Conservation (phyloP, 148 eudicot genomes). For the Cornus controversa region DNA sequence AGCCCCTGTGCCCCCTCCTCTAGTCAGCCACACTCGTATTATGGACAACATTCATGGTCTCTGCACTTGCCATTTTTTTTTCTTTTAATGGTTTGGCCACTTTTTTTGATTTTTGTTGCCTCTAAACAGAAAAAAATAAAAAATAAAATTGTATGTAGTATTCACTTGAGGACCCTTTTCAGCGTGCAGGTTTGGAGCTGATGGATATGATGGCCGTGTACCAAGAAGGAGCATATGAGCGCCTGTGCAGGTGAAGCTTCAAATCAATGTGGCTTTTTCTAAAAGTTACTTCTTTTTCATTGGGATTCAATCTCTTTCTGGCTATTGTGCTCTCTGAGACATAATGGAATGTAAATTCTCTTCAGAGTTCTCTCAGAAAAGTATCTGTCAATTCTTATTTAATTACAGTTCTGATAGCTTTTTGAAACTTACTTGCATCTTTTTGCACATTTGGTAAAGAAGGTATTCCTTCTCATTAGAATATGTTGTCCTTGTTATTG, state of each 20-base stretch:
- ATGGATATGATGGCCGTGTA: slow-evolving; percentile 99
- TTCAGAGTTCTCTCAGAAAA: neutral
- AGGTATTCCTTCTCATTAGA: neutral
- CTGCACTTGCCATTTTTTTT: neutral
- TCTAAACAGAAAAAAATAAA: neutral
- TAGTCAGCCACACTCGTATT: no score
- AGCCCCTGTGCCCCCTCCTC: no score
- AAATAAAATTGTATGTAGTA: neutral
- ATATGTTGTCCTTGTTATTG: neutral
- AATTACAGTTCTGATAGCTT: neutral
- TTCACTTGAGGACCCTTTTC: slow-evolving; percentile 36
- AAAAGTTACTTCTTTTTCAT: neutral
- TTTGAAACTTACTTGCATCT: neutral
- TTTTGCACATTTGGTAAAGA: neutral
- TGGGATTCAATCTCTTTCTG: neutral
- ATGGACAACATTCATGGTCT: no score
- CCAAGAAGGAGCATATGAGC: slow-evolving; percentile 99
- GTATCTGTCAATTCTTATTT: neutral
- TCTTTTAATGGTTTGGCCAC: neutral
- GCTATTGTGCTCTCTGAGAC: neutral
- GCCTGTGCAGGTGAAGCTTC: slow-evolving; percentile 82
- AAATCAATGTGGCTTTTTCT: neutral
- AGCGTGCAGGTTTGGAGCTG: slow-evolving; percentile 98
- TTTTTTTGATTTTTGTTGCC: neutral
- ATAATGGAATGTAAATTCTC: neutral